Percentiles rank a stretch among this genome's conserved stretches.
phyloP scores from a whole-genome alignment of 2,329 filamentous ascomycete species.

The Metarhizium robertsii region DNA sequence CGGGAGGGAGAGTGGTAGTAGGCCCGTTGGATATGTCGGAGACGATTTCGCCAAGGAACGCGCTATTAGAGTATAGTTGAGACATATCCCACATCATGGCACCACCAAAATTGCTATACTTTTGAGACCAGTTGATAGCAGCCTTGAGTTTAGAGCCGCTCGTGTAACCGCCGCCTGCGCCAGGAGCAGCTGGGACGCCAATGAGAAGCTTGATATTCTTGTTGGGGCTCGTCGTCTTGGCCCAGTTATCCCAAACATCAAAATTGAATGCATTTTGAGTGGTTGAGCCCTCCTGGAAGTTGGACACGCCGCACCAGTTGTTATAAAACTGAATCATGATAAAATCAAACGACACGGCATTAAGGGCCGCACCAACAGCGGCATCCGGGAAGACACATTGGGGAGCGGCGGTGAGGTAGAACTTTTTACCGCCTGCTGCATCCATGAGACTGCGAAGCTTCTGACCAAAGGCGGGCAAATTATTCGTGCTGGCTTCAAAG shows the following conservation, averaged over 20 bases:
- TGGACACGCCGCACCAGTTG: conserved; percentile 53
- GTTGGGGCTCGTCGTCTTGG: conserved; percentile 45
- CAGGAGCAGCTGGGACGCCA: conserved; percentile 47
- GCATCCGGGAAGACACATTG: conserved; percentile 60
- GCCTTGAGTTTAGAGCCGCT: conserved; percentile 33
- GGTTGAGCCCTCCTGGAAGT: conserved; percentile 33
- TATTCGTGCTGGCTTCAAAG: conserved; percentile 51
- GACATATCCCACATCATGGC: conserved; percentile 63
- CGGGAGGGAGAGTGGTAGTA: background rate
- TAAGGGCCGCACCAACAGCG: conserved; percentile 47
- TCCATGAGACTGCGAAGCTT: conserved; percentile 48
- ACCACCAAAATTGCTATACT: conserved; percentile 53
- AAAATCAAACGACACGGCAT: conserved; percentile 48
- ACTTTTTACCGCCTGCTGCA: conserved; percentile 42
- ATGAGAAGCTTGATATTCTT: conserved; percentile 50
- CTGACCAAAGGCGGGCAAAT: conserved; percentile 52
- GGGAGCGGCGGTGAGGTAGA: conserved; percentile 55
- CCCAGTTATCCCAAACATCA: conserved; percentile 57
- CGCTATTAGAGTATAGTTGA: conserved; percentile 48
- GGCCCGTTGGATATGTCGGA: conserved; percentile 18
- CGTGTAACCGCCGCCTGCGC: conserved; percentile 48
- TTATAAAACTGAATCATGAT: conserved; percentile 61
- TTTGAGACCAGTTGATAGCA: conserved; percentile 43
- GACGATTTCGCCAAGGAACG: conserved; percentile 40
- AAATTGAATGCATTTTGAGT: conserved; percentile 52